Evolutionary conservation across 352 stramenopile species (phyloP).

Genomic region (Globisporangium megalacanthum): DNA sequence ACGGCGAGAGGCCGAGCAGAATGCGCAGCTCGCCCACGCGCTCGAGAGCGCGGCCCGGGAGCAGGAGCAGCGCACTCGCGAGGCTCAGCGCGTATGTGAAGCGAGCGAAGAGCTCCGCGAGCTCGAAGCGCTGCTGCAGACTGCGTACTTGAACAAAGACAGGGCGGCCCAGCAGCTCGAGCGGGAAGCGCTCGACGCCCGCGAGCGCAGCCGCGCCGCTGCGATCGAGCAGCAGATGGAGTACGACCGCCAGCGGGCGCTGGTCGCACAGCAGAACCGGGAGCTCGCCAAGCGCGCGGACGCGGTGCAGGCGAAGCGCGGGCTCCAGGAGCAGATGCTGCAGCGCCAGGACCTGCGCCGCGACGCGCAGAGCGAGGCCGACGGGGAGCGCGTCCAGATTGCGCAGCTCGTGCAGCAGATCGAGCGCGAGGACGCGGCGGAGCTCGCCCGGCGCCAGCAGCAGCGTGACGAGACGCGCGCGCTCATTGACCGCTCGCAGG

Average conservation of each 20-base stretch:
- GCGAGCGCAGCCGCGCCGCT: conserved; percentile 70
- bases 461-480: conserved; percentile 53
- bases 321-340: conserved; percentile 65
- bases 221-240: conserved; percentile 93
- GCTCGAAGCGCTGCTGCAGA: conserved; percentile 86
- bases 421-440: conserved; percentile 73
- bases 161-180: conserved; percentile 87
- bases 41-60: conserved; percentile 58
- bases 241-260: conserved; percentile 77
- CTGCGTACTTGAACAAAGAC: conserved; percentile 93
- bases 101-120: conserved; percentile 87
- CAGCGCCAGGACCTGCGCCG: conserved; percentile 54
- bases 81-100: conserved; percentile 90
- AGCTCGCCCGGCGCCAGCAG: conserved; percentile 55
- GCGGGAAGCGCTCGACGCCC: conserved; percentile 58
- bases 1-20: conserved; percentile 52
- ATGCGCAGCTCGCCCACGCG: conserved; percentile 61
- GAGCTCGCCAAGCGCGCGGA: conserved; percentile 56
- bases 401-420: conserved; percentile 86
- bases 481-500: conserved; percentile 49
- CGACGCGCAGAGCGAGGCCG: conserved; percentile 63
- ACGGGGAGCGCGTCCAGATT: conserved; percentile 78
- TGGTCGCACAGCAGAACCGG: conserved; percentile 63
- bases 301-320: conserved; percentile 62
- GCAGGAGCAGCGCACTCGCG: conserved; percentile 70